Conservation (phyloP, 2,329 filamentous ascomycete genomes). For the Fusarium irregulare region DNA sequence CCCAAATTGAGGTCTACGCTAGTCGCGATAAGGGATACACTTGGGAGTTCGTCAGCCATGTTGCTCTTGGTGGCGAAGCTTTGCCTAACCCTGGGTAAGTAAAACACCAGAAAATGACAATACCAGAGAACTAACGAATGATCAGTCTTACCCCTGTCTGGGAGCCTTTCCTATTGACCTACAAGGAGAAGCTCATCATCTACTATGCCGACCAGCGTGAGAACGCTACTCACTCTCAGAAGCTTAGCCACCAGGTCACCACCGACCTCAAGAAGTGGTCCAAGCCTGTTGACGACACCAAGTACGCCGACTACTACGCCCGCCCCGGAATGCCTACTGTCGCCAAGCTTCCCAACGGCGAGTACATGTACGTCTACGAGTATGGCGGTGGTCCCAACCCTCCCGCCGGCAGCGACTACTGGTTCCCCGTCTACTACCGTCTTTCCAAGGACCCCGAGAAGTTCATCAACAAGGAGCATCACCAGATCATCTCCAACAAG, state of each 20-base stretch:
- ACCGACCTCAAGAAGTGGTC: slow-evolving; percentile 71
- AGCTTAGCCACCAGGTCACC: slow-evolving; percentile 72
- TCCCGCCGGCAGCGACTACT: slow-evolving; percentile 46
- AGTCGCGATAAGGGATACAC: slow-evolving; percentile 68
- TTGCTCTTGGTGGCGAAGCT: slow-evolving; percentile 71
- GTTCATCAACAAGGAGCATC: slow-evolving; percentile 50
- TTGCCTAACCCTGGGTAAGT: slow-evolving; percentile 64
- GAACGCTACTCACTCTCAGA: slow-evolving; percentile 69
- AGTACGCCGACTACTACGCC: slow-evolving; percentile 69
- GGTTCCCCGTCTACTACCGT: slow-evolving; percentile 60
- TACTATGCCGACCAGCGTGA: slow-evolving; percentile 81
- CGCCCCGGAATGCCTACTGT: slow-evolving; percentile 77
- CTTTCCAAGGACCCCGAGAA: slow-evolving; percentile 53
- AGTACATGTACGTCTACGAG: slow-evolving; percentile 71
- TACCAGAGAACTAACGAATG: not conserved
- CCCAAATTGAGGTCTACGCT: slow-evolving; percentile 77
- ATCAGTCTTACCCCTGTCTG: slow-evolving; percentile 71
- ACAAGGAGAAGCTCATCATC: slow-evolving; percentile 68
- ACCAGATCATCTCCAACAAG: slow-evolving; percentile 50
- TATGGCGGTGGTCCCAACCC: slow-evolving; percentile 60
- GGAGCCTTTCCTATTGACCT: slow-evolving; percentile 57
- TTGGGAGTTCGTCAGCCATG: slow-evolving; percentile 75
- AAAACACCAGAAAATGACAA: not conserved
- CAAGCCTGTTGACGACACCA: slow-evolving; percentile 66
- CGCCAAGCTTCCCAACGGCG: slow-evolving; percentile 65